Evolutionary conservation across 164 flowering plant species (phyloP).

Genomic region (Cinnamomum chago): DNA sequence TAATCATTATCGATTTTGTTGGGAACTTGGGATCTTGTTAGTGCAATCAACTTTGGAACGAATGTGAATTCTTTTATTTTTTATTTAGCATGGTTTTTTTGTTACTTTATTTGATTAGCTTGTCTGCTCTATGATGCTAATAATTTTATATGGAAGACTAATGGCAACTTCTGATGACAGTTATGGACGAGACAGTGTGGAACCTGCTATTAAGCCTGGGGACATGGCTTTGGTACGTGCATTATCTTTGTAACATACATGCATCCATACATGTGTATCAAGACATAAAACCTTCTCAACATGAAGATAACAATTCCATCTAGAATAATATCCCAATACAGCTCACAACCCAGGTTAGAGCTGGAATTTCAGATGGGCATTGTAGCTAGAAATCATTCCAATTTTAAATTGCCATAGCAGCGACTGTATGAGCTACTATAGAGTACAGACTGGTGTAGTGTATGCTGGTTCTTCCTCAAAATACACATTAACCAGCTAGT

Average conservation of each 20-base stretch:
- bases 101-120: not conserved
- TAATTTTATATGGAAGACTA: not conserved
- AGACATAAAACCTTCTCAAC: not conserved
- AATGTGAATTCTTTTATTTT: too few relatives aligned
- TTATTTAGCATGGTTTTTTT: too few relatives aligned
- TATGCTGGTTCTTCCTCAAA: too few relatives aligned
- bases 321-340: too few relatives aligned
- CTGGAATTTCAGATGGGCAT: not conserved
- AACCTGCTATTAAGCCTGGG: constrained; percentile 86
- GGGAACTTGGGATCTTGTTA: too few relatives aligned
- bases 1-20: too few relatives aligned
- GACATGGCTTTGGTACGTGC: constrained; percentile 70
- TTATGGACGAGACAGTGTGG: constrained; percentile 78
- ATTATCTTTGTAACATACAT: not conserved
- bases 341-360: too few relatives aligned
- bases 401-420: not conserved
- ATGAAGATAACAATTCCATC: not conserved
- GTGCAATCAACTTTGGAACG: too few relatives aligned
- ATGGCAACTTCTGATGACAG: constrained; percentile 27
- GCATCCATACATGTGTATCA: not conserved
- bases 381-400: not conserved
- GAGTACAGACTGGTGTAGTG: not conserved
- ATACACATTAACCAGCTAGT: too few relatives aligned
- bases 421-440: not conserved
- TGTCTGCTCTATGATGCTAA: not conserved